These are phyloP conservation scores for Termitomyces sp. DNA, from an alignment of 768 basidiomycete genomes.

Conservation along the genomic window DNA sequence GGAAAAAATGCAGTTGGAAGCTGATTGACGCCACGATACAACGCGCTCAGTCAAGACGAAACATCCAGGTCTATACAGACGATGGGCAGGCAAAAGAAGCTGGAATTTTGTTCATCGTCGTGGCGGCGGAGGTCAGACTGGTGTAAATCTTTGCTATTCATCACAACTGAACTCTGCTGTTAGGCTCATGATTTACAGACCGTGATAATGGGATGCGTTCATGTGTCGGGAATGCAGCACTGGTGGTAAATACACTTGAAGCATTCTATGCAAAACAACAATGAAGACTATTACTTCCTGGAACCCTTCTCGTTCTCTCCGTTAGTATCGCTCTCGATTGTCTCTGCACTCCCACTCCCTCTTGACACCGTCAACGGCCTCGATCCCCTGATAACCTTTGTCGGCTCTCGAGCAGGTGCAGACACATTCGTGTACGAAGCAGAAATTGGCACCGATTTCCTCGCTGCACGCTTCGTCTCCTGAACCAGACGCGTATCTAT, in stretches of 20 bases:
- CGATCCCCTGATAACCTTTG: conserved; percentile 4
- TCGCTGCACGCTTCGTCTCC: conserved; percentile 5
- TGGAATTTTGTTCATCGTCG: no score
- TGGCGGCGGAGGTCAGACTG: neutral
- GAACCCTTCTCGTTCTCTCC: neutral
- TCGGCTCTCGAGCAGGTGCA: neutral
- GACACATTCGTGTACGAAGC: conserved; percentile 4
- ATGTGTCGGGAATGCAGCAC: neutral
- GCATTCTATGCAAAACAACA: neutral
- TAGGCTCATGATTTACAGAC: neutral
- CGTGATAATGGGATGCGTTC: neutral
- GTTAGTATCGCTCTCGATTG: no score
- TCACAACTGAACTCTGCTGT: neutral
- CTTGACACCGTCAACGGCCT: conserved; percentile 2
- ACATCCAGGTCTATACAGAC: no score
- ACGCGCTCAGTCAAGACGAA: no score
- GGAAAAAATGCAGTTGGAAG: neutral
- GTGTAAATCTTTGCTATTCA: neutral
- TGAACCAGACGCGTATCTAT: conserved; percentile 1
- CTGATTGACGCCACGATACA: neutral
- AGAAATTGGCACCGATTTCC: conserved; percentile 8
- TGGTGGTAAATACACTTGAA: neutral
- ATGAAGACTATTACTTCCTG: neutral
- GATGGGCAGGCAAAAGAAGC: no score
- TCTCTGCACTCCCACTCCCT: neutral